A percentile compares a stretch with the other conserved stretches of the same genome.
These are phyloP conservation scores for Friedmanniomyces endolithicus DNA, from an alignment of 495 filamentous ascomycete genomes.

Conservation along the genomic window DNA sequence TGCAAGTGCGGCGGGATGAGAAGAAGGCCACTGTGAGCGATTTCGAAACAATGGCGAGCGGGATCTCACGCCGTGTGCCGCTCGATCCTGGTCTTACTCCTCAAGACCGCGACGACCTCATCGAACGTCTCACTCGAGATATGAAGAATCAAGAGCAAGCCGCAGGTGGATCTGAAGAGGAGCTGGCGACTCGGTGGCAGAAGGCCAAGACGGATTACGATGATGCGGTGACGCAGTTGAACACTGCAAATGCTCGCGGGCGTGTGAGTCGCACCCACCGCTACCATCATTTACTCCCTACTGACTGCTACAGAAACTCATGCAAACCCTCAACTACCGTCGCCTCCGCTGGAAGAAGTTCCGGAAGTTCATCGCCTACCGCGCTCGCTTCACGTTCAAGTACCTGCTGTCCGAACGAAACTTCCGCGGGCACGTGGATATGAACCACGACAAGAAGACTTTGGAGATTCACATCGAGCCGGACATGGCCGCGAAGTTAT, in stretches of 20 bases:
- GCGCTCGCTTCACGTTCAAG: constrained; percentile 73
- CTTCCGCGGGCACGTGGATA: constrained; percentile 67
- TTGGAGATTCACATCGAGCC: constrained; percentile 72
- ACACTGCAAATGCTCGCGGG: too few relatives aligned
- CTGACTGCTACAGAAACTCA: constrained; percentile 32
- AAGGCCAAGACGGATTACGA: constrained; percentile 35
- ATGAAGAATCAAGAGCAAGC: constrained; percentile 35
- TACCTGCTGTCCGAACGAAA: constrained; percentile 78
- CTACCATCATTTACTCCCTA: not conserved
- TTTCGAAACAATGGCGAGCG: constrained; percentile 45
- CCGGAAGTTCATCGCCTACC: constrained; percentile 65
- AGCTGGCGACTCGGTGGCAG: constrained; percentile 44
- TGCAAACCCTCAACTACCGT: constrained; percentile 54
- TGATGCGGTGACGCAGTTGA: constrained; percentile 33
- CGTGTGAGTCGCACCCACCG: not conserved
- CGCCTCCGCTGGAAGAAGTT: constrained; percentile 69
- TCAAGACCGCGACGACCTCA: constrained; percentile 49
- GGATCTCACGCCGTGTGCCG: constrained; percentile 46
- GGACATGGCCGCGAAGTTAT: constrained; percentile 59
- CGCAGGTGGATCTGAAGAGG: constrained; percentile 53
- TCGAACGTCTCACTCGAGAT: constrained; percentile 46
- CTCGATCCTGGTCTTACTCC: constrained; percentile 58
- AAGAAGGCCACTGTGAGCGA: constrained; percentile 37
- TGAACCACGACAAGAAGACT: constrained; percentile 60
- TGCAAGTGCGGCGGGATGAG: constrained; percentile 27